phyloP scores from a whole-genome alignment of 106 monocot genomes.

The Hemerocallis citrina region DNA sequence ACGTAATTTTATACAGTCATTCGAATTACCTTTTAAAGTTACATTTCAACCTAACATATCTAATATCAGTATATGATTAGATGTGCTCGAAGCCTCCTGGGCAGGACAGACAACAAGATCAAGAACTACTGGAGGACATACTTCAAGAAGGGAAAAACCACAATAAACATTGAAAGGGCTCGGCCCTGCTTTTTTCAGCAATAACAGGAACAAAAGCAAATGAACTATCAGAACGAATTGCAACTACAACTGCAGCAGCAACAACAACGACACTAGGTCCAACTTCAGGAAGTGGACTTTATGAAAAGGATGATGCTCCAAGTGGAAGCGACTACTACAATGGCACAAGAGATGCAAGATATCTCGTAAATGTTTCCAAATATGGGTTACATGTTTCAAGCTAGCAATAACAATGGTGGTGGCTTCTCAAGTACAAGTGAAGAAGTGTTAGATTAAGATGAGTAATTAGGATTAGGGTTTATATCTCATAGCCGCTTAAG shows the following conservation, averaged over 20 bases:
- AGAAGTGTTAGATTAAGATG: too few relatives aligned
- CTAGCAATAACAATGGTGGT: not conserved
- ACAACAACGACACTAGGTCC: not conserved
- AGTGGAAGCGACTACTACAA: not conserved
- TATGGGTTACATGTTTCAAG: not conserved
- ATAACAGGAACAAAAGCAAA: slow-evolving; percentile 7
- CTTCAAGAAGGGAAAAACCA: slow-evolving; percentile 58
- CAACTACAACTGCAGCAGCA: slow-evolving; percentile 10
- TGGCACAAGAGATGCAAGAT: slow-evolving; percentile 18
- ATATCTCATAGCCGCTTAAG: too few relatives aligned
- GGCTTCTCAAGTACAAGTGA: too few relatives aligned
- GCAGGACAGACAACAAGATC: slow-evolving; percentile 61
- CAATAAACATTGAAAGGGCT: slow-evolving; percentile 38
- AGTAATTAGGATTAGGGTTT: too few relatives aligned
- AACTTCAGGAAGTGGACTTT: slow-evolving; percentile 2
- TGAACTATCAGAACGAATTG: not conserved
- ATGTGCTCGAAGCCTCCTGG: slow-evolving; percentile 49
- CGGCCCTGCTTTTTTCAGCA: slow-evolving; percentile 27
- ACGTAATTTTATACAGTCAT: too few relatives aligned
- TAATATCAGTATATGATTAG: too few relatives aligned
- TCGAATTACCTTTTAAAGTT: too few relatives aligned
- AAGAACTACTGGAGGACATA: slow-evolving; percentile 81
- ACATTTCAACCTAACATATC: too few relatives aligned
- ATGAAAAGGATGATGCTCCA: not conserved
- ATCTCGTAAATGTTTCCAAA: not conserved